These are phyloP conservation scores for Colletotrichum tamarilloi DNA, from an alignment of 2,329 filamentous ascomycete genomes.

Conservation along the genomic window DNA sequence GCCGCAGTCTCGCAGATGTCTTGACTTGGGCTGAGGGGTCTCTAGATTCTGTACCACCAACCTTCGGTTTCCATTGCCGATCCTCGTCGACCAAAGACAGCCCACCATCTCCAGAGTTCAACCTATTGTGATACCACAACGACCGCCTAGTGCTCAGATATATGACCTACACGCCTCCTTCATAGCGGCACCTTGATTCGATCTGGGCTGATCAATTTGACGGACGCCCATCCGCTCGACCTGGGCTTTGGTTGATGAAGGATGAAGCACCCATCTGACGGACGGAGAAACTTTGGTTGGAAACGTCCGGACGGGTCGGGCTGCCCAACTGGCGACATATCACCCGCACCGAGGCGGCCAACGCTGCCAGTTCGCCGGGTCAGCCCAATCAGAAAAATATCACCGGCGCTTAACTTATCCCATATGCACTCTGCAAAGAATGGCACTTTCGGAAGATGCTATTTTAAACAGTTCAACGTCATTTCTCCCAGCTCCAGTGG, in stretches of 20 bases:
- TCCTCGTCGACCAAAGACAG: constrained; percentile 15
- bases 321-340: constrained; percentile 8
- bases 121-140: neutral
- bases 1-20: constrained; percentile 25
- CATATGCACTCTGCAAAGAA: constrained; percentile 13
- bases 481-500: constrained; percentile 6
- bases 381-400: constrained; percentile 2
- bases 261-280: constrained; percentile 4
- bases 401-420: constrained; percentile 17
- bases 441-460: constrained; percentile 19
- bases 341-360: neutral
- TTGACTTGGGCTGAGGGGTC: constrained; percentile 12
- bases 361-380: constrained; percentile 10
- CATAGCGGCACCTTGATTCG: constrained; percentile 4
- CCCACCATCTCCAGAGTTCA: constrained; percentile 11
- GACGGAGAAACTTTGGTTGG: constrained; percentile 11
- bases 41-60: constrained; percentile 9
- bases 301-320: constrained; percentile 8
- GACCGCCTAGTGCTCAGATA: neutral
- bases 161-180: neutral
- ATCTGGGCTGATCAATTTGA: constrained; percentile 12
- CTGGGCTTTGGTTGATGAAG: neutral
- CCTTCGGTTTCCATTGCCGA: constrained; percentile 24
- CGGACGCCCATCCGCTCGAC: constrained; percentile 3
- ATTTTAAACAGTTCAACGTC: constrained; percentile 24